Percentiles rank a stretch among this genome's conserved stretches.
Conservation (phyloP, 139 green algal genomes). For the Micromonas commoda region DNA sequence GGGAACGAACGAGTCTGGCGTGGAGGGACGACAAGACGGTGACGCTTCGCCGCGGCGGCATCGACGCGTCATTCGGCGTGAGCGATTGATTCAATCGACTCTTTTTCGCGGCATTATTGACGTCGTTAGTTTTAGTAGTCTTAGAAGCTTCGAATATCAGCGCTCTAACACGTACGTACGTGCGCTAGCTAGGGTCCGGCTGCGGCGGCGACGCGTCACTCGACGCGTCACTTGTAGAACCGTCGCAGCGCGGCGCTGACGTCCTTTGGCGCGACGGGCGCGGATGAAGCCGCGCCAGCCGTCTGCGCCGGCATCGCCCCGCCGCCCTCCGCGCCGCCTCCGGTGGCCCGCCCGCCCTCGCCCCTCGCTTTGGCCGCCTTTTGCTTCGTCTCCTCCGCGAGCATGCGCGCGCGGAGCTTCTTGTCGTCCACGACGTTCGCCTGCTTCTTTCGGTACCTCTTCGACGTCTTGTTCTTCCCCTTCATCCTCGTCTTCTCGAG, state of each 20-base stretch:
- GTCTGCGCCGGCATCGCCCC: neutral
- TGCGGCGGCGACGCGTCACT: neutral
- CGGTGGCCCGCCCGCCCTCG: neutral
- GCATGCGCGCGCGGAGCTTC: no score
- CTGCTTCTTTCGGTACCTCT: conserved; percentile 79
- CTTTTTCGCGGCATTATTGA: no score
- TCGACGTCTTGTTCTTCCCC: conserved; percentile 81
- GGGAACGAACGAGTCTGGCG: no score
- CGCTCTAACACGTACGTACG: neutral
- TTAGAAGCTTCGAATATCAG: neutral
- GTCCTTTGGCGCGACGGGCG: neutral
- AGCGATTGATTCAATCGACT: no score
- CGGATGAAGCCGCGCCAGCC: conserved; percentile 3
- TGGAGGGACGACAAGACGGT: no score
- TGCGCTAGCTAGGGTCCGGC: neutral
- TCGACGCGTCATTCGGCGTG: no score
- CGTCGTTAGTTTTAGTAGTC: neutral
- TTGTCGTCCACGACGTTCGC: conserved; percentile 70
- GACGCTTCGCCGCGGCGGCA: no score
- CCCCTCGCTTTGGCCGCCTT: conserved; percentile 13
- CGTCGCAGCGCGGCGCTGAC: neutral
- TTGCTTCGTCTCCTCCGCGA: conserved; percentile 3
- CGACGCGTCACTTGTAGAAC: conserved; percentile 19
- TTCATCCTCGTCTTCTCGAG: conserved; percentile 73
- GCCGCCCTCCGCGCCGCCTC: neutral